These are phyloP conservation scores for Yamadazyma jaroonii DNA, from an alignment of 1,139 yeast species.

Conservation along the genomic window DNA sequence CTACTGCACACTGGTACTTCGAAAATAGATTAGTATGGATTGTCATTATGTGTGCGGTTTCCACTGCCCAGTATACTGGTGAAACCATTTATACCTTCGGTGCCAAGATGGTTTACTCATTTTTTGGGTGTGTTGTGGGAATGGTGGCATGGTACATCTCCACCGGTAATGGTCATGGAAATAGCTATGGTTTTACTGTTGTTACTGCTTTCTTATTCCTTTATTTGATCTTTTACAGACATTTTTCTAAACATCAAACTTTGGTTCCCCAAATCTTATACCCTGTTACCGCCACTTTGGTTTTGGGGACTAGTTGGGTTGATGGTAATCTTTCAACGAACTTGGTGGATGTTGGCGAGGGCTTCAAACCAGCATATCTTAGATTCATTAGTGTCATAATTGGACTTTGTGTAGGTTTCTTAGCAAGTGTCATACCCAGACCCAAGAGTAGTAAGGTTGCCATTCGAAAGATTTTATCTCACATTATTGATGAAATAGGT, in stretches of 20 bases:
- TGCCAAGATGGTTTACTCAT: slow-evolving; percentile 26
- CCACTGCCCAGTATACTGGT: slow-evolving; percentile 33
- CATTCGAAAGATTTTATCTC: slow-evolving; percentile 24
- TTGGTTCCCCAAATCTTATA: slow-evolving; percentile 29
- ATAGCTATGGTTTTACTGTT: slow-evolving; percentile 30
- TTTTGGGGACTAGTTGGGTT: slow-evolving; percentile 35
- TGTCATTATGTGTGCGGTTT: slow-evolving; percentile 33
- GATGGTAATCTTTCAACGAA: slow-evolving; percentile 2
- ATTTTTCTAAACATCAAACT: slow-evolving; percentile 29
- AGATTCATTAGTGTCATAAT: slow-evolving; percentile 29
- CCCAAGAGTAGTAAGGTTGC: slow-evolving; percentile 31
- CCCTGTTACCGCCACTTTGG: slow-evolving; percentile 30
- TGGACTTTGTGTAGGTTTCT: slow-evolving; percentile 30
- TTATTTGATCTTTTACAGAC: slow-evolving; percentile 27
- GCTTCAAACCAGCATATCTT: slow-evolving; percentile 27
- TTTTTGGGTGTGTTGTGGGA: slow-evolving; percentile 32
- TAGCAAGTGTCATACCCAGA: slow-evolving; percentile 30
- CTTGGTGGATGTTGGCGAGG: slow-evolving; percentile 24
- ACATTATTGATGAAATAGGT: slow-evolving; percentile 25
- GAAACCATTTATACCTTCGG: slow-evolving; percentile 29
- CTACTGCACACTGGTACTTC: slow-evolving; percentile 33
- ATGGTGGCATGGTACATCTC: slow-evolving; percentile 40
- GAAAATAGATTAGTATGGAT: slow-evolving; percentile 30
- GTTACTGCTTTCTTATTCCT: slow-evolving; percentile 28
- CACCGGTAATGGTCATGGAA: slow-evolving; percentile 29